Evolutionary conservation across 1,284 basidiomycete species (phyloP), one percentile per base, ranked within the genome.

Genomic region (Leccinum brunneo-olivaceum): DNA sequence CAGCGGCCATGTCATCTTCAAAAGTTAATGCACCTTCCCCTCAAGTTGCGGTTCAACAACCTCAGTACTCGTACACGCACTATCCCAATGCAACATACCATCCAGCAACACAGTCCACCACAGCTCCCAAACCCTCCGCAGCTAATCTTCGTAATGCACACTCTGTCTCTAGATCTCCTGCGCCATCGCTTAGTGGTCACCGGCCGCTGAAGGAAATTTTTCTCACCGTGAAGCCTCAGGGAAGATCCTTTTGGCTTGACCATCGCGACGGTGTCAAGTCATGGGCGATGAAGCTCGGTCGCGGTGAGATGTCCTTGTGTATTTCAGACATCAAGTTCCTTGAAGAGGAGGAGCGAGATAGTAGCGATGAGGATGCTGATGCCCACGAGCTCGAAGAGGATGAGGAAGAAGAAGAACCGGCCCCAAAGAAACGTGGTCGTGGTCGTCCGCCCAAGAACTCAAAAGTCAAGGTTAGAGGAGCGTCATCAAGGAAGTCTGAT

Each of bases 191-290:
- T 14, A 65, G 64, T 51, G 65, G 67, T 11, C 67, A 61, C 43
- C 70, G 71, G 46, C 70, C 69, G 43, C 56, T 81, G 45, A 73
- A 72, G 48, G 70, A 68, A 25, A 68, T 81, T 19, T 65, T 63
- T 20, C 51, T 86, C 36, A 68, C 65, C 32, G 71, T 79, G n/a
- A 66, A 76, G 35, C 81, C 82, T 5, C 65, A 67, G 12, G 78
- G 76, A 20, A 71, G 85, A 34, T 65, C 67, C 16, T 61, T 87
- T 27, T 65, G 64, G 25, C 63, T 85, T 28, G 76, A 84, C 53
- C 64, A 76, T 47, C 67, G 67, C 34, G 79, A 84, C 43, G 80
- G 82, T 14, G 83, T 85, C 32, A 76, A 73, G 58, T 74, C 64
- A 35, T 86, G 84, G 83, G 74, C 76, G 3, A 62, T 85, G 60